Base-by-base conservation (phyloP, 257 asterid genomes). In the Anisodus acutangulus region DNA sequence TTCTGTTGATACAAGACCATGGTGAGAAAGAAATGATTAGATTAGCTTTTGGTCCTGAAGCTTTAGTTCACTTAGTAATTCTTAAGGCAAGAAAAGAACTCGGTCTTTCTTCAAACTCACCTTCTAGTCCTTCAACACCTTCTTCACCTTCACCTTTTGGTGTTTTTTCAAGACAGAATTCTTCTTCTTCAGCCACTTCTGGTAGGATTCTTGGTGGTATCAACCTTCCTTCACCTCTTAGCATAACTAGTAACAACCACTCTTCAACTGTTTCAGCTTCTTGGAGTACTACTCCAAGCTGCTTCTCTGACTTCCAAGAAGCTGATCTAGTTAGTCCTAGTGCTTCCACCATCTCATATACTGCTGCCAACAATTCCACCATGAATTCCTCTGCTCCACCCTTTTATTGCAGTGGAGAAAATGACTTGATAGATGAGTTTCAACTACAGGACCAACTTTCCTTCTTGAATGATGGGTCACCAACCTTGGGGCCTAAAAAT, bases 1-100 rank as follows among this genome's bases (percentile, higher is more conserved):
- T 92, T 41, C 89, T 93, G 9, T 86, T 93, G 51, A 92, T 93
- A n/a, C 97, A 93, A 84, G 97, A 93, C 84, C 93, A 91, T 45
- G 97, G 95, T 9, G 95, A 93, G 90, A 92, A 93, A 31, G 95
- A 93, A 85, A 91, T 93, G 95, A 93, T 93, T 80, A 91, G 97
- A 43, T 86, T 92, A 53, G 97, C 97, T 84, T 91, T 91, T 51
- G 97, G 93, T 17, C 91, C 97, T 15, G 97, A 93, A 80, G 71
- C 93, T 58, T 55, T 89, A 4, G 80, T 93, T 22, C 94, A 91
- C 63, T 90, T 94, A 0, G 93, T 91, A 22, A 90, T 93, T 85
- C 87, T 89, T 74, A 89, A 88, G 71, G 87, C 94, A 45, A 91
- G 84, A 78, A 89, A 89, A 43, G 97, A 93, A 79, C 92, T 93